These are phyloP conservation scores for Salisapilia sapeloensis DNA, from an alignment of 352 stramenopile genomes.

Conservation along the genomic window DNA sequence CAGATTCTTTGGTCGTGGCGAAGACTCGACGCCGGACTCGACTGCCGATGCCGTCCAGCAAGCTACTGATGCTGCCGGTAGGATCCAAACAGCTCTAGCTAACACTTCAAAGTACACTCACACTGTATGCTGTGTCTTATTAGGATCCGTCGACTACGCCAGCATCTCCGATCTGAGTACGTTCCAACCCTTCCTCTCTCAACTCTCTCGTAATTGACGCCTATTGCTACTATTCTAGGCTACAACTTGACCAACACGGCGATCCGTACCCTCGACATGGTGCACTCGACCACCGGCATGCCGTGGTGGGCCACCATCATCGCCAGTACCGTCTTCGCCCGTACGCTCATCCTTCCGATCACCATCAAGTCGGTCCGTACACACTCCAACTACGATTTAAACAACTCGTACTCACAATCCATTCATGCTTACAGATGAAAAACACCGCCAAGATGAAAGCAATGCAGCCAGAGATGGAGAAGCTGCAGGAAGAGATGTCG, in stretches of 20 bases:
- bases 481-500: conserved; percentile 55
- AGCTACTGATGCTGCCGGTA: no score
- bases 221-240: no score
- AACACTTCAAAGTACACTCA: no score
- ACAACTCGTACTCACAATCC: not conserved
- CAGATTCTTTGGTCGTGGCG: no score
- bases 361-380: conserved; percentile 57
- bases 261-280: conserved; percentile 48
- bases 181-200: no score
- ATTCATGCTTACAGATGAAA: conserved; percentile 20
- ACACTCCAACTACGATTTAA: not conserved
- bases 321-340: conserved; percentile 58
- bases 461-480: conserved; percentile 74
- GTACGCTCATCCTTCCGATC: conserved; percentile 55
- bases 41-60: no score
- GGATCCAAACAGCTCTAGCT: no score
- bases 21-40: no score
- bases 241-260: conserved; percentile 58
- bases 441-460: conserved; percentile 75
- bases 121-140: no score
- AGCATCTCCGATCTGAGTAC: no score
- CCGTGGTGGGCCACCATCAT: conserved; percentile 81
- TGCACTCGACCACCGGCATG: conserved; percentile 65
- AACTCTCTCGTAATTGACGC: no score
- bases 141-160: no score